Conservation (phyloP, 1,284 basidiomycete species). For the Bjerkandera adusta region DNA sequence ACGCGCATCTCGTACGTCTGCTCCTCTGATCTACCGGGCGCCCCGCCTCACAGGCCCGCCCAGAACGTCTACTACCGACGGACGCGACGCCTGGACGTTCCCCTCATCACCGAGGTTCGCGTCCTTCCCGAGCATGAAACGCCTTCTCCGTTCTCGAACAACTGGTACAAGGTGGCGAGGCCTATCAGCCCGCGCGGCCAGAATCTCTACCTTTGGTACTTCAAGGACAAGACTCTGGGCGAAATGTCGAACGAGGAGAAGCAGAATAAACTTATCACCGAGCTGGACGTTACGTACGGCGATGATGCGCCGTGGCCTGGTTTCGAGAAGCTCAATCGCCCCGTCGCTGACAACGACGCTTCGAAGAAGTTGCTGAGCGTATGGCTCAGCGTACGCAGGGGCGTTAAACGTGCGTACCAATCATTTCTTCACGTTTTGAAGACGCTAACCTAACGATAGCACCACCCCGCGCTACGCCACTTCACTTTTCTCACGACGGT, state of each 20-base stretch:
- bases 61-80: constrained; percentile 84
- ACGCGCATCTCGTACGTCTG: constrained; percentile 12
- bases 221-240: constrained; percentile 55
- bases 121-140: constrained; percentile 51
- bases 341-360: constrained; percentile 42
- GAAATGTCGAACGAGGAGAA: constrained; percentile 60
- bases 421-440: background rate
- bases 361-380: constrained; percentile 40
- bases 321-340: constrained; percentile 68
- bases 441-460: constrained; percentile 38
- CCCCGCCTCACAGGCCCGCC: constrained; percentile 2
- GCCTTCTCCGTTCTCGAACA: constrained; percentile 40
- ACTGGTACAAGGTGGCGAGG: constrained; percentile 55
- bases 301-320: constrained; percentile 81
- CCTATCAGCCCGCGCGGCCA: constrained; percentile 24
- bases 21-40: background rate
- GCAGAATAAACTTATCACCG: constrained; percentile 68
- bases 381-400: constrained; percentile 58
- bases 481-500: constrained; percentile 80
- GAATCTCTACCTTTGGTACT: constrained; percentile 73
- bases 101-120: constrained; percentile 61
- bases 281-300: constrained; percentile 85
- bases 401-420: constrained; percentile 59
- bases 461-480: constrained; percentile 65
- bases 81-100: constrained; percentile 75